Base-by-base conservation (phyloP, 352 stramenopile species). In the Phytophthora fragariae region DNA sequence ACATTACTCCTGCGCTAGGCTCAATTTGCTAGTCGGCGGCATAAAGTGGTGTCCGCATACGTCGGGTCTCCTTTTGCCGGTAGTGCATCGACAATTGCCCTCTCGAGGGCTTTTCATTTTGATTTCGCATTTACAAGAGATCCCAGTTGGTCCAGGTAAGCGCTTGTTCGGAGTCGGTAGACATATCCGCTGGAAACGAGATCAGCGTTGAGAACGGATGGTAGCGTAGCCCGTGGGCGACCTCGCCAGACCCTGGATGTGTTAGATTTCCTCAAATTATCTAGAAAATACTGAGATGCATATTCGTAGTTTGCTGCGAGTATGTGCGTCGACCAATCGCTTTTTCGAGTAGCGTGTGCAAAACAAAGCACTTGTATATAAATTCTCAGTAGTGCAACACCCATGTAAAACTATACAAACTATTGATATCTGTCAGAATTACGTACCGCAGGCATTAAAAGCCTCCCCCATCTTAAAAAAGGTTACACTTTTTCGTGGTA, bases 21-120 rank as follows among this genome's bases (percentile, higher is more conserved):
- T 63, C 62, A 57, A 17, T 70, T 63, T 52, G 62, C 39, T 63
- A 63, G 54, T 63, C 64, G 56, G 56, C 56, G 55, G 56, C 47
- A 70, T 71, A 62, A 15, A 49, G 37, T 72, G 49, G 57, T 67
- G 49, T 72, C 35, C 50, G 37, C 57, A 66, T 62, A 62, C 29
- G 57, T 72, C 57, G 24, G 33, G 65, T 72, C 65, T 66, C 50
- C 50, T 1, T 49, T 47, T 27, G 17, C 19, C 7, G 35, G 39
- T 2, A 57, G 21, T 53, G 57, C 21, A 9, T 5, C n/a, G 2
- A 14, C n/a, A 29, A 50, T 41, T 15, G n/a, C 35, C 39, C n/a
- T 62, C 27, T 57, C 21, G 24, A 56, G 27, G 10, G 9, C 2
- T 9, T 47, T 63, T 8, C 39, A 58, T 37, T 53, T 62, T 1